Conservation (phyloP, 257 asterid genomes). For the Euphrasia confusa region DNA sequence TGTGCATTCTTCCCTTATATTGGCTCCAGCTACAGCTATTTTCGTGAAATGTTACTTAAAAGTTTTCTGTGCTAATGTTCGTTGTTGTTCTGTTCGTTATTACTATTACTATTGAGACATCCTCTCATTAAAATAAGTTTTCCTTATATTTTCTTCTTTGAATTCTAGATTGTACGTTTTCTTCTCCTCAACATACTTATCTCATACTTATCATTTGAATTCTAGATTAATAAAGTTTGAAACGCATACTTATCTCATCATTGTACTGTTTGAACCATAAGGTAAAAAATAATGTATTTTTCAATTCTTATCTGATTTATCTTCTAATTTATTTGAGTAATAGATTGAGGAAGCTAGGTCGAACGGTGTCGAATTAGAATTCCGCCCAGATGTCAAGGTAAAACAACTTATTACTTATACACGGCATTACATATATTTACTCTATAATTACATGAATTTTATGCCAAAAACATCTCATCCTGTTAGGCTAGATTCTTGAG, state of each 20-base stretch:
- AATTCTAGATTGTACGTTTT: neutral
- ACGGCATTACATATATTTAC: conserved; percentile 4
- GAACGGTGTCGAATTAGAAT: conserved; percentile 72
- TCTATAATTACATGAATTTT: conserved; percentile 3
- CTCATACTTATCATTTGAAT: neutral
- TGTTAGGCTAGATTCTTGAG: conserved; percentile 75
- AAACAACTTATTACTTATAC: conserved; percentile 11
- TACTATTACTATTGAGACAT: neutral
- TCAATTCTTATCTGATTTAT: conserved; percentile 18
- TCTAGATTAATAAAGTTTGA: conserved; percentile 11
- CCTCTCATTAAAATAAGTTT: conserved; percentile 6
- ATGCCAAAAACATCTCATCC: conserved; percentile 21
- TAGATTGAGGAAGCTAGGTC: conserved; percentile 76
- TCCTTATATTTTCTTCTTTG: neutral
- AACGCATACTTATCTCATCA: conserved; percentile 14
- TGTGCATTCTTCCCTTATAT: conserved; percentile 2
- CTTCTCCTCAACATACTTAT: too few relatives aligned
- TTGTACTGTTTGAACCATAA: conserved; percentile 12
- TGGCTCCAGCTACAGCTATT: neutral
- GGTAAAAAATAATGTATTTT: conserved; percentile 14
- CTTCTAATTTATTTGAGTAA: conserved; percentile 29
- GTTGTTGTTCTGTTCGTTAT: neutral
- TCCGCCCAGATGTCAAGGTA: conserved; percentile 88
- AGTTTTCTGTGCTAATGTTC: neutral
- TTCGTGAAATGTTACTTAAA: conserved; percentile 15